Evolutionary conservation across 805 yeast genomes (phyloP), one percentile per base, ranked within the genome.

Genomic region (Priceomyces carsonii): DNA sequence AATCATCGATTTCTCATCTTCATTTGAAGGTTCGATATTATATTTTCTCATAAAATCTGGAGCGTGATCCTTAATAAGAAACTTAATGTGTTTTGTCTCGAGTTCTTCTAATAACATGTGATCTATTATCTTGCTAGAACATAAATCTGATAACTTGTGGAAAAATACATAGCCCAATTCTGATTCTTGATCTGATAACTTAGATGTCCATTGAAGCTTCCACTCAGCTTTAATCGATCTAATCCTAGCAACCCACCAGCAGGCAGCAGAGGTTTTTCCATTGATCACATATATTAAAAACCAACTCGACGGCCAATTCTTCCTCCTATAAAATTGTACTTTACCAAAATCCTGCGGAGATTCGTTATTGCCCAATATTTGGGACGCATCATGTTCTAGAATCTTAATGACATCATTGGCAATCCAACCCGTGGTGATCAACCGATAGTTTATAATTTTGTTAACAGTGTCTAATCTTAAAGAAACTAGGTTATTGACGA

Each of bases 361-460:
- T 10, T 29, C 25, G 17, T 35, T 21, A 15, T 23, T 29, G 19
- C 66, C 59, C 38, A 62, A 57, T 22, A 77, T 47, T 36, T 70
- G 69, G 7, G 31, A 32, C 14, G 70, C 51, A 50, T 81, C 89
- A 15, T 63, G 66, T 3, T 69, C 66, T 2, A 69, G 61, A 18
- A 85, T 48, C 20, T 60, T 66, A 30, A 84, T 68, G 26, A 76
- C 69, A 26, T 74, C 77, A 44, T 76, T 76, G n/a, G 68, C 63
- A 5, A 77, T 69, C 93, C 93, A 85, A 18, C 82, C 85, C 0
- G 81, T 74, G 0, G 86, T 82, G 23, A 69, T 64, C 36, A 86
- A 71, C 41, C 80, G 69, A 6, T 77, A 71, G 8, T 75, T 60
- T 18, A 81, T 62, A 38, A 80, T 83, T 28, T 67, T 62, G 37